A percentile compares a stretch with the other conserved stretches of the same genome.
phyloP scores from a whole-genome alignment of 768 basidiomycete genomes.

The Sutorius australiensis region DNA sequence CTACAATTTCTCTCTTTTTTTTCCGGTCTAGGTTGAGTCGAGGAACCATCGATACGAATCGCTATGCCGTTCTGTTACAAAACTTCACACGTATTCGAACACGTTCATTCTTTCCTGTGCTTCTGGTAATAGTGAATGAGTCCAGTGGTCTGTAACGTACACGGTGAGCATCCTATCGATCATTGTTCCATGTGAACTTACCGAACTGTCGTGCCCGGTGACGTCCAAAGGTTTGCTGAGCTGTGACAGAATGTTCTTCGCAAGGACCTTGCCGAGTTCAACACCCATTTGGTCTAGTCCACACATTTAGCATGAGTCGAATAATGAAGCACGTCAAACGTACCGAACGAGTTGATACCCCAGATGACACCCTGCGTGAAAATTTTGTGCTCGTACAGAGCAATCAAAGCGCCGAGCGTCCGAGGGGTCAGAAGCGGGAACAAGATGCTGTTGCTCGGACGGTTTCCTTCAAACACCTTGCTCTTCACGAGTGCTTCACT shows the following conservation, averaged over 20 bases:
- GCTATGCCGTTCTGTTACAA: slow-evolving; percentile 8
- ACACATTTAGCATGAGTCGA: not conserved
- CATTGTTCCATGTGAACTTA: slow-evolving; percentile 20
- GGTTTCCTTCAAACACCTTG: slow-evolving; percentile 97
- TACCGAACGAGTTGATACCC: slow-evolving; percentile 98
- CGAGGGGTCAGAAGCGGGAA: slow-evolving; percentile 91
- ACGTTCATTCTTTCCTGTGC: slow-evolving; percentile 64
- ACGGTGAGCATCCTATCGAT: slow-evolving; percentile 3
- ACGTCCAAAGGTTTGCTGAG: slow-evolving; percentile 78
- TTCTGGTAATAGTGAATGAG: slow-evolving; percentile 97
- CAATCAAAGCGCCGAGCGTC: slow-evolving; percentile 84
- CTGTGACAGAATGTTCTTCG: slow-evolving; percentile 92
- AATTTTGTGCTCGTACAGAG: slow-evolving; percentile 97
- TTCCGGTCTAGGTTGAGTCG: not conserved
- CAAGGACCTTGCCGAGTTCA: slow-evolving; percentile 95
- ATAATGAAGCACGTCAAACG: slow-evolving; percentile 16
- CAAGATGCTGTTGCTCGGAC: slow-evolving; percentile 93
- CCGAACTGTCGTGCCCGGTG: slow-evolving; percentile 84
- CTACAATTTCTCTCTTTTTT: slow-evolving; percentile 1
- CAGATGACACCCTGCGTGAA: slow-evolving; percentile 96
- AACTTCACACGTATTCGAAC: slow-evolving; percentile 23
- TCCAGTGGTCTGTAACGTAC: slow-evolving; percentile 70
- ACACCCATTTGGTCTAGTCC: slow-evolving; percentile 95
- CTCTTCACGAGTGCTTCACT: slow-evolving; percentile 88
- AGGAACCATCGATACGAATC: not conserved